Evolutionary conservation across 1,139 yeast genomes (phyloP), one percentile per base, ranked within the genome.

Genomic region (Ashbya aceris): DNA sequence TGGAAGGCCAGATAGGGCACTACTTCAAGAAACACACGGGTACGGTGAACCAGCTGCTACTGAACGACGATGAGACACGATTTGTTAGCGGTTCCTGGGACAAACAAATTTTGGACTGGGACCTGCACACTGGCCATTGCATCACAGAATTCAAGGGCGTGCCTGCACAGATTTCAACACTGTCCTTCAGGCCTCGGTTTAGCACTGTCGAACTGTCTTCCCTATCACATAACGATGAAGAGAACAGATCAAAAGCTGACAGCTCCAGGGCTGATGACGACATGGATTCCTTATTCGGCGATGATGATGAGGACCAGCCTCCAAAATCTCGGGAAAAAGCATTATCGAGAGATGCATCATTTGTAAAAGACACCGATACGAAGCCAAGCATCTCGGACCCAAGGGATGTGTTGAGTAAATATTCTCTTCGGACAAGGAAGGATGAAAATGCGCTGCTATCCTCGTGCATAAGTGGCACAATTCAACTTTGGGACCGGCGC

Each of bases 11-110:
- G 17, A 76, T 84, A 11, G 83, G 82, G 40, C 86, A 87, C 54
- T 84, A 85, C 58, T 79, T 91, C 60, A 67, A 67, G 43, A 73
- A 56, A 8, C 98, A 91, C 60, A 71, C 67, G 28, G 80, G 78
- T 43, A 77, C 96, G 0, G 86, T 91, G 0, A 83, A 94, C 11
- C 79, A 78, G 20, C 60, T 91, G 34, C 69, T 70, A 45, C 68
- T 91, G 45, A 82, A 80, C 55, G 68, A 71, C 31, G 46, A 46
- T 8, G 62, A 67, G 43, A 72, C 73, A 33, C 64, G 67, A 40
- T 81, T 87, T 40, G 52, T 91, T 11, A 79, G 93, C 38, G 97
- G 96, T 0, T 76, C 89, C 7, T 91, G 98, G 98, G 99, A 91
- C 65, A 83, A 77, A 60, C 65, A 72, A 27, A 70, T 83, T 2